phyloP scores from a whole-genome alignment of 2,329 filamentous ascomycete genomes.

The Diaporthe capsici region DNA sequence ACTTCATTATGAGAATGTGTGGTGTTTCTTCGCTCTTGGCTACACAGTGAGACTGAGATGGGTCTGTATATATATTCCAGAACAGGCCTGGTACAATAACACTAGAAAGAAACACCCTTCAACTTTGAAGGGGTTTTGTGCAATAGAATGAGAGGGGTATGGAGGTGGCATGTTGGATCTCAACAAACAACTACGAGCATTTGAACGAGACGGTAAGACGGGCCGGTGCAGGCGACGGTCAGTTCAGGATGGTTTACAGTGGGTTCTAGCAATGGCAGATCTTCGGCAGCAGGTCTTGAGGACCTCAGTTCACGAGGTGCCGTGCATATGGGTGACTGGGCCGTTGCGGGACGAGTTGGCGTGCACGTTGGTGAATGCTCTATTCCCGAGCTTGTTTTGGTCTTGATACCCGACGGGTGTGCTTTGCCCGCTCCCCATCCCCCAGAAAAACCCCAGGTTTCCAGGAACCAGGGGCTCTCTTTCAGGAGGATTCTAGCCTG shows the following conservation, averaged over 20 bases:
- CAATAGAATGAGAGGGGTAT: background rate
- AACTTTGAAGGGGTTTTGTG: background rate
- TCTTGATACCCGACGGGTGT: slow-evolving; percentile 35
- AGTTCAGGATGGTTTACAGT: slow-evolving; percentile 9
- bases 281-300: slow-evolving; percentile 27
- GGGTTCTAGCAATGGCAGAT: slow-evolving; percentile 35
- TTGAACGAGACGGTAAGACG: slow-evolving; percentile 46
- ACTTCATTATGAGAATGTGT: slow-evolving; percentile 62
- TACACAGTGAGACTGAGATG: background rate
- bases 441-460: background rate
- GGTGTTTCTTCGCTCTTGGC: background rate
- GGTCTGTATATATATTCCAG: background rate
- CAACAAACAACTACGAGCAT: slow-evolving; percentile 39
- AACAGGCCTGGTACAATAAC: background rate
- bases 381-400: background rate
- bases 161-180: slow-evolving; percentile 38
- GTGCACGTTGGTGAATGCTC: background rate
- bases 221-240: slow-evolving; percentile 33
- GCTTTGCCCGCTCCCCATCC: background rate
- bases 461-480: background rate
- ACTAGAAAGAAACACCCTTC: background rate
- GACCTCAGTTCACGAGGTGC: slow-evolving; percentile 7
- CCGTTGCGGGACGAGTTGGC: background rate
- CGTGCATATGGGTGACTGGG: background rate
- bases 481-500: background rate